Evolutionary conservation across 1,284 basidiomycete genomes (phyloP).

Genomic region (Malassezia sympodialis): DNA sequence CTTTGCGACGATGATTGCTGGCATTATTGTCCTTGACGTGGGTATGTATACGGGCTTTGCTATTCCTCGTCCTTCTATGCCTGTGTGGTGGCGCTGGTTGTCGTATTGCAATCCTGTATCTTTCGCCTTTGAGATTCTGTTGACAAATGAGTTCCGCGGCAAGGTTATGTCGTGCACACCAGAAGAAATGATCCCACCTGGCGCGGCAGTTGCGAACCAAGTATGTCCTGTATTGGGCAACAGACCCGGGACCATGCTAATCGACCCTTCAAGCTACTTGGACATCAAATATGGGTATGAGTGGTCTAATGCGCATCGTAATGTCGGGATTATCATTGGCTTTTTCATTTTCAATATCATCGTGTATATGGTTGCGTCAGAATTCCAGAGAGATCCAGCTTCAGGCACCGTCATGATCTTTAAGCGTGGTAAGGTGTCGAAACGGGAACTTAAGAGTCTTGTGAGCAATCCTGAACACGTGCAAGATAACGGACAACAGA

Average conservation of each 20-base stretch:
- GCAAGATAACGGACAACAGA: neutral
- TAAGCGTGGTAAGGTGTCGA: conserved; percentile 20
- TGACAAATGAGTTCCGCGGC: conserved; percentile 39
- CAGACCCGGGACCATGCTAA: conserved; percentile 21
- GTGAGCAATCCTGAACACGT: neutral
- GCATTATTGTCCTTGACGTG: conserved; percentile 28
- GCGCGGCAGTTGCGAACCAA: conserved; percentile 21
- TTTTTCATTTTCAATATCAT: conserved; percentile 29
- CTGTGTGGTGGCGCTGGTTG: conserved; percentile 40
- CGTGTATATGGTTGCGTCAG: conserved; percentile 27
- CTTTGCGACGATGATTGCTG: conserved; percentile 31
- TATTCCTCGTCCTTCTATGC: conserved; percentile 36
- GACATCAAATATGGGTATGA: conserved; percentile 24
- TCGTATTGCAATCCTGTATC: conserved; percentile 36
- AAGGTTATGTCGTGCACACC: conserved; percentile 24
- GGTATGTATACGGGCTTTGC: conserved; percentile 37
- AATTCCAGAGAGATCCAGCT: conserved; percentile 31
- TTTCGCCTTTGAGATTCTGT: conserved; percentile 33
- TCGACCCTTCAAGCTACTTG: conserved; percentile 23
- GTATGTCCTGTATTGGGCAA: conserved; percentile 29
- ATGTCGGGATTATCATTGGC: conserved; percentile 32
- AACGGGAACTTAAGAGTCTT: neutral
- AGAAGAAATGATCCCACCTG: conserved; percentile 20
- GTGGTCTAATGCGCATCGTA: conserved; percentile 21
- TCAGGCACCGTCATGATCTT: conserved; percentile 37